Conservation (phyloP, 2,329 filamentous ascomycete species). For the Colletotrichum theobromicola region DNA sequence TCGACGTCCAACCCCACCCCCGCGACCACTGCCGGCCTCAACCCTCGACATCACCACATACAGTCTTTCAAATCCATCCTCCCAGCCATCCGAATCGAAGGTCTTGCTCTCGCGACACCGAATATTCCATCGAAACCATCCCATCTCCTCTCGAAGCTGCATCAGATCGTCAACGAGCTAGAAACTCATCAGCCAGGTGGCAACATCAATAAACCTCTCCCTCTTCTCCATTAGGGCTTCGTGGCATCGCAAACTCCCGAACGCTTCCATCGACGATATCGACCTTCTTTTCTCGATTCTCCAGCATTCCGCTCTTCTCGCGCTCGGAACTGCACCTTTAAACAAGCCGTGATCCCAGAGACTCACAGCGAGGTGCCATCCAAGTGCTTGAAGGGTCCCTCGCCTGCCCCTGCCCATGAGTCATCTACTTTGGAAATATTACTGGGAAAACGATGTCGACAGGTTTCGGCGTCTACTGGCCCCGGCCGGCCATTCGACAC, state of each 20-base stretch:
- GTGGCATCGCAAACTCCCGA: not conserved
- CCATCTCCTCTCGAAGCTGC: not conserved
- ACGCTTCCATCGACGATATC: not conserved
- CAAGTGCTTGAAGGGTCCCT: constrained; percentile 51
- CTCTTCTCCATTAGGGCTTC: not conserved
- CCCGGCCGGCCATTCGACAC: constrained; percentile 66
- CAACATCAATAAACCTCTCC: constrained; percentile 2
- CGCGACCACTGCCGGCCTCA: not conserved
- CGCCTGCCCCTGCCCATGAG: constrained; percentile 74
- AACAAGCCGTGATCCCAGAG: constrained; percentile 88
- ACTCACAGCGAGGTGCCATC: constrained; percentile 86
- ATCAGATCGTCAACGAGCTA: not conserved
- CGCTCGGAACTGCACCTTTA: constrained; percentile 71
- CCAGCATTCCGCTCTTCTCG: constrained; percentile 27
- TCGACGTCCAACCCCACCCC: not conserved
- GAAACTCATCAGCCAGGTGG: constrained; percentile 11
- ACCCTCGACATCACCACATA: not conserved
- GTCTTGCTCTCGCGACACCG: not conserved
- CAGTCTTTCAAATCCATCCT: not conserved
- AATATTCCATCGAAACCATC: not conserved
- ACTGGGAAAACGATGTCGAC: constrained; percentile 97
- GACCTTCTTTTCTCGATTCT: constrained; percentile 1
- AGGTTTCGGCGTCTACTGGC: constrained; percentile 88
- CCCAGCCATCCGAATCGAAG: not conserved
- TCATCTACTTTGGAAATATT: constrained; percentile 95